Base-by-base conservation (phyloP, 2,329 filamentous ascomycete genomes). In the Neofusicoccum ribis region DNA sequence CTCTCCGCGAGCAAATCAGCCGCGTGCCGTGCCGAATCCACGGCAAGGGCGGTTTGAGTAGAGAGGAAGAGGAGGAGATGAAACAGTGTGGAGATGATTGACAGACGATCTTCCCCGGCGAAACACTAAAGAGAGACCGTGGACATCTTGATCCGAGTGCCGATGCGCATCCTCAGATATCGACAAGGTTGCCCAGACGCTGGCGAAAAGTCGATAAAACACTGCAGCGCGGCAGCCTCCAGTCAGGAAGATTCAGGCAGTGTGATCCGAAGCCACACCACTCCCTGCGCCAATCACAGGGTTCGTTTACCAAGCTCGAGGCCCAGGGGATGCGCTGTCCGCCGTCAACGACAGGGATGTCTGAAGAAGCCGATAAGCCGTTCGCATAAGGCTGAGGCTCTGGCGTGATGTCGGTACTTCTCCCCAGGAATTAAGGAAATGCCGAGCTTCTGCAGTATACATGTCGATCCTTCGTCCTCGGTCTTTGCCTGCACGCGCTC, bases 361-460 rank as follows among this genome's bases (percentile, higher is more conserved):
- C 31, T 39, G 43, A 36, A 47, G 31, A 27, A 23, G 43, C 43
- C 43, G 56, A 60, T 60, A 60, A 60, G 56, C 41, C 56, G 27
- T 5, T 23, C 11, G 27, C 43, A 47, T 49, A 60, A 47, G 56
- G 56, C 56, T 60, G 56, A 60, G 43, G 43, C 56, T 47, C 27
- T 27, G 27, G 56, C 43, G 43, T 47, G 56, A 60, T 46, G 23
- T 47, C 56, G 56, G 56, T 15, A 59, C 41, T 60, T 54, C 9
- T 2, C 15, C 15, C 43, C 27, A 23, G 46, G 27, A 46, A 44
- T 12, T 23, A 46, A 44, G 56, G 31, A 47, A 60, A 60, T 60
- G 41, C 56, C 56, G 56, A 60, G 43, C 20, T 17, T 39, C 27
- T 12, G 3, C 23, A 9, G 27, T 8, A 9, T 14, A 15, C 9